A percentile compares a stretch with the other conserved stretches of the same genome.
These are phyloP conservation scores for Aspergillus awamori DNA, from an alignment of 2,329 filamentous ascomycete species.

Conservation along the genomic window DNA sequence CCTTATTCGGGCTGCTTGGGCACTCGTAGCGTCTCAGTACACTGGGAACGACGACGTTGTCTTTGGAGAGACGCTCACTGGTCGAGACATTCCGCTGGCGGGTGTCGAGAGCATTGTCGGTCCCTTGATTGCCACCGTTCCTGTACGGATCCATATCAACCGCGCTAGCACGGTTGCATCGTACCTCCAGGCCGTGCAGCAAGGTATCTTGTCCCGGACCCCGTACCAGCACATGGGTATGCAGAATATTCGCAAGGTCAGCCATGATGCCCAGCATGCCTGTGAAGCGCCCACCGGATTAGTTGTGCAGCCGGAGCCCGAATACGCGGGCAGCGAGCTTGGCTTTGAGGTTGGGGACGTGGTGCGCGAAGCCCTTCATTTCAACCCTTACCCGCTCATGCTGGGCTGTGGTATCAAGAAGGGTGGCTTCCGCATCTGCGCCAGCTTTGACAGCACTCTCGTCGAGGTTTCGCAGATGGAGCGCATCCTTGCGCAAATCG, in stretches of 20 bases:
- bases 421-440: constrained; percentile 48
- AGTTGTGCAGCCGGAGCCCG: constrained; percentile 45
- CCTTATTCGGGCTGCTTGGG: constrained; percentile 54
- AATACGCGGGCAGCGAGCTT: constrained; percentile 41
- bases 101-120: constrained; percentile 54
- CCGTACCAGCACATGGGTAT: constrained; percentile 55
- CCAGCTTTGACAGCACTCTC: constrained; percentile 48
- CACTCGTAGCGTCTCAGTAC: constrained; percentile 50
- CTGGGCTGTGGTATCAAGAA: constrained; percentile 49
- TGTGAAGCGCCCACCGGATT: constrained; percentile 41
- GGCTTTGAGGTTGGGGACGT: constrained; percentile 42
- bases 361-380: constrained; percentile 42
- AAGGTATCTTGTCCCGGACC: constrained; percentile 41
- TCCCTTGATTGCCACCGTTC: constrained; percentile 54
- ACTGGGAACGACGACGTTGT: constrained; percentile 50
- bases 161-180: constrained; percentile 30
- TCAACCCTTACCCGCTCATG: constrained; percentile 56
- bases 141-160: constrained; percentile 47
- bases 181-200: constrained; percentile 36
- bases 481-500: constrained; percentile 41
- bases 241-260: constrained; percentile 51
- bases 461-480: constrained; percentile 42
- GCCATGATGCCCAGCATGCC: constrained; percentile 42
- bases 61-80: constrained; percentile 55
- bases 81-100: constrained; percentile 49